Evolutionary conservation across 768 basidiomycete species (phyloP).

Genomic region (Saitozyma sp.): DNA sequence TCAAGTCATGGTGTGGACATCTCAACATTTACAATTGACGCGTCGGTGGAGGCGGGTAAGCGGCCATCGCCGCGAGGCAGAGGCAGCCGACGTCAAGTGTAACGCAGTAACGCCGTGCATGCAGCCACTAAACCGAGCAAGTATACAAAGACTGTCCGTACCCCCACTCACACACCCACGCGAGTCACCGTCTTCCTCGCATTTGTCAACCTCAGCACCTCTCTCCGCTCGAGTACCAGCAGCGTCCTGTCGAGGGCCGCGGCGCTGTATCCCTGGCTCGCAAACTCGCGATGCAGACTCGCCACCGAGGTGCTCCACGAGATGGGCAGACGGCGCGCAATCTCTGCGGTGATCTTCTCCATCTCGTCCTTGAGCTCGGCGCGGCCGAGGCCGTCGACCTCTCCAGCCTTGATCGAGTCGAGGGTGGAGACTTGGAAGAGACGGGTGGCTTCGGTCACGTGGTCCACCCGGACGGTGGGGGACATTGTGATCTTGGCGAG

Average conservation of each 20-base stretch:
- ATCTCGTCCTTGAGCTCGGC: slow-evolving; percentile 93
- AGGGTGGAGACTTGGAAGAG: slow-evolving; percentile 98
- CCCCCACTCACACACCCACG: slow-evolving; percentile 40
- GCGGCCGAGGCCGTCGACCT: slow-evolving; percentile 86
- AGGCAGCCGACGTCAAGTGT: too few species aligned
- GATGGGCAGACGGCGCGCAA: slow-evolving; percentile 77
- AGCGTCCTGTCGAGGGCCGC: slow-evolving; percentile 89
- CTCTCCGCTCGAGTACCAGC: slow-evolving; percentile 90
- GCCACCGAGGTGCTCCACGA: slow-evolving; percentile 98
- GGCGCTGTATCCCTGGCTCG: slow-evolving; percentile 82
- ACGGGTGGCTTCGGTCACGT: slow-evolving; percentile 96
- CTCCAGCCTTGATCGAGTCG: slow-evolving; percentile 95
- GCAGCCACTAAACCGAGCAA: too few species aligned
- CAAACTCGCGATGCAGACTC: slow-evolving; percentile 87
- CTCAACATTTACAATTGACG: too few species aligned
- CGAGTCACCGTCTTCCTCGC: slow-evolving; percentile 64
- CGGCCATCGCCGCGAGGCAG: too few species aligned
- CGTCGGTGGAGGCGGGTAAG: too few species aligned
- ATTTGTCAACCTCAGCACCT: slow-evolving; percentile 85
- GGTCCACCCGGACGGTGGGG: slow-evolving; percentile 79
- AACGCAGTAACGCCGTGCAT: too few species aligned
- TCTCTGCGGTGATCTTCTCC: slow-evolving; percentile 80
- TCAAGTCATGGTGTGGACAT: too few species aligned
- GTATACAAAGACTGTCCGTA: too few species aligned
- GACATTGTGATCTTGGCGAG: slow-evolving; percentile 91